Percentiles rank a stretch among this genome's conserved stretches.
phyloP scores from a whole-genome alignment of 371 early-diverging fungal species.

The Circinella umbellata region DNA sequence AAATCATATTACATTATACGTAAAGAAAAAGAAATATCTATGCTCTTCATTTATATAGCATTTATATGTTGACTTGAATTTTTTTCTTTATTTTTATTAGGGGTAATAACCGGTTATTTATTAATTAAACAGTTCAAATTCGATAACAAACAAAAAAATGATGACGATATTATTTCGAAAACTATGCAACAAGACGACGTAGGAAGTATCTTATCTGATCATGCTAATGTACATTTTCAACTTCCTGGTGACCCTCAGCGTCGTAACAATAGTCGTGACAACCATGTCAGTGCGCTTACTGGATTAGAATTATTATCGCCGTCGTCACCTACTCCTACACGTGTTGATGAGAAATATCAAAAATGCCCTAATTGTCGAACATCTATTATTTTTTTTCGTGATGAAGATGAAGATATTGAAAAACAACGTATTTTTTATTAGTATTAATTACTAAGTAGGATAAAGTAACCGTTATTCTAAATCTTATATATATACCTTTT shows the following conservation, averaged over 20 bases:
- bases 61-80: no score
- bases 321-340: not conserved
- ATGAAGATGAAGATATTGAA: not conserved
- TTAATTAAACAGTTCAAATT: conserved; percentile 42
- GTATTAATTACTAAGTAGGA: no score
- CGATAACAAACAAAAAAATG: conserved; percentile 13
- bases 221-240: no score
- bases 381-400: not conserved
- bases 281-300: not conserved
- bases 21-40: not conserved
- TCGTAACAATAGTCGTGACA: conserved; percentile 4
- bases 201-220: conserved; percentile 7
- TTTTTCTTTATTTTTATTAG: conserved; percentile 15
- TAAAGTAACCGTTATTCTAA: no score
- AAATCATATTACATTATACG: no score
- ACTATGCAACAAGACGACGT: conserved; percentile 14
- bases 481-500: no score
- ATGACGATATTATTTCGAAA: conserved; percentile 15
- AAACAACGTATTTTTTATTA: not conserved
- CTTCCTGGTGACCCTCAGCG: no score
- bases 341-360: not conserved
- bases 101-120: conserved; percentile 46
- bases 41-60: not conserved
- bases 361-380: not conserved
- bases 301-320: not conserved